Percentiles rank a stretch among this genome's conserved stretches.
These are phyloP conservation scores for Hericium alpestre DNA, from an alignment of 768 basidiomycete species.

Conservation along the genomic window DNA sequence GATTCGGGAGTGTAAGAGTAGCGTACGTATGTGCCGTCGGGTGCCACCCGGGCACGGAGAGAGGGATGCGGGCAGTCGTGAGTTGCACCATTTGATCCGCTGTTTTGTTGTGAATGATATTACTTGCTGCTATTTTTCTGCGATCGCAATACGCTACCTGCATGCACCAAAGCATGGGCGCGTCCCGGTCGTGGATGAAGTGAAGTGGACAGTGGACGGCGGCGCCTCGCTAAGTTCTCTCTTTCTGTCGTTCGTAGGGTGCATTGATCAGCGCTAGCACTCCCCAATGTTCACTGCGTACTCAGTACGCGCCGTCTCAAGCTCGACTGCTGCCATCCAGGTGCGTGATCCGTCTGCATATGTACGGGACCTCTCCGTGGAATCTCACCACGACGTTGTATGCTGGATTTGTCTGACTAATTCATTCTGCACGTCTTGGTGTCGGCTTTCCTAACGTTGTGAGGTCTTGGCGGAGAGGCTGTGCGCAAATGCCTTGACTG, in stretches of 20 bases:
- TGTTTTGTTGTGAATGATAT: not conserved
- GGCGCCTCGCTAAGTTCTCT: not conserved
- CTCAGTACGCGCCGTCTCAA: too few relatives aligned
- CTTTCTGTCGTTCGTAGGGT: not conserved
- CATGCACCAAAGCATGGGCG: too few relatives aligned
- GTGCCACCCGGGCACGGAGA: not conserved
- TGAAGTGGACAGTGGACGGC: not conserved
- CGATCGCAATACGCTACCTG: not conserved
- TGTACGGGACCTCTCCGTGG: too few relatives aligned
- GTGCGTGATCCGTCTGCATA: too few relatives aligned
- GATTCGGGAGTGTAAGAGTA: not conserved
- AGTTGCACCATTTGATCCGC: conserved; percentile 2
- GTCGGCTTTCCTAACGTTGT: too few relatives aligned
- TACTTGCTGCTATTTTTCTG: not conserved
- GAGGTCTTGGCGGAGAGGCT: too few relatives aligned
- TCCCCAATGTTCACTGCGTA: too few relatives aligned
- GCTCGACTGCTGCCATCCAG: too few relatives aligned
- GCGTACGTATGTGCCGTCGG: not conserved
- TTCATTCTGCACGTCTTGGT: too few relatives aligned
- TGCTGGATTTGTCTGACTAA: too few relatives aligned
- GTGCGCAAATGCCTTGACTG: too few relatives aligned
- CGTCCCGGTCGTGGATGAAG: not conserved
- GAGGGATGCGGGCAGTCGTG: not conserved
- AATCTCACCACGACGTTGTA: too few relatives aligned
- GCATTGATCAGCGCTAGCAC: not conserved